Evolutionary conservation across 2,329 filamentous ascomycete genomes (phyloP), one percentile per base, ranked within the genome.

Genomic region (Ophiostoma sp.): DNA sequence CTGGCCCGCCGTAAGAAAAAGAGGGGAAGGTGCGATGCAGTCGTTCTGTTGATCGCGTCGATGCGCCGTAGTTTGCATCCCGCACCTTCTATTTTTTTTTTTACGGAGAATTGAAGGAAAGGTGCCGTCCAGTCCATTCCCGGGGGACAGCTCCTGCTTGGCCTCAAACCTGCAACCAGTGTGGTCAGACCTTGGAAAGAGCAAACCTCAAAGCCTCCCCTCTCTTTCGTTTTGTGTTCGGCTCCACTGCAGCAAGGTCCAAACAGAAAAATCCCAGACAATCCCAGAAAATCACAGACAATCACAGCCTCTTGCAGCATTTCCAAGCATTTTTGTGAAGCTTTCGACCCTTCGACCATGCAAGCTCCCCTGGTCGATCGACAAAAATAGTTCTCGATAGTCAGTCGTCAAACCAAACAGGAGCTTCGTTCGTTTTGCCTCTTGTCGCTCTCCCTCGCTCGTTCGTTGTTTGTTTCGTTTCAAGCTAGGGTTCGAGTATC

Each of bases 391-490:
- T 28, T 9, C n/a, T n/a, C n/a, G n/a, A n/a, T n/a, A n/a, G n/a
- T 33, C 22, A 61, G 33, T 61, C 28, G 69, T 68, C 42, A 50
- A 33, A 68, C 42, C 8, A 25, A 68, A 17, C 15, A 50, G 42
- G 39, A 68, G 64, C 42, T 25, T 68, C 42, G 15, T 48, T 50
- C 19, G 64, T 68, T 33, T 68, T 50, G 64, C 22, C 42, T 22
- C 17, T 11, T 28, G 22, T 8, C 45, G 33, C 25, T 28, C 9
- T 50, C 64, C 39, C 50, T 70, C 50, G 31, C n/a, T 42, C 31
- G 39, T 19, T 17, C 15, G 19, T n/a, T 52, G 42, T 64, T 72
- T 72, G 70, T 72, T 72, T 72, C 70, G 70, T 72, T 66, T 72
- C 70, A 66, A 66, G 52, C 70, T 42, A 64, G 70, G 59, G 42